Percentiles rank a stretch among this genome's conserved stretches.
These are phyloP conservation scores for Alternaria alternata DNA, from an alignment of 2,329 filamentous ascomycete species.

Conservation along the genomic window DNA sequence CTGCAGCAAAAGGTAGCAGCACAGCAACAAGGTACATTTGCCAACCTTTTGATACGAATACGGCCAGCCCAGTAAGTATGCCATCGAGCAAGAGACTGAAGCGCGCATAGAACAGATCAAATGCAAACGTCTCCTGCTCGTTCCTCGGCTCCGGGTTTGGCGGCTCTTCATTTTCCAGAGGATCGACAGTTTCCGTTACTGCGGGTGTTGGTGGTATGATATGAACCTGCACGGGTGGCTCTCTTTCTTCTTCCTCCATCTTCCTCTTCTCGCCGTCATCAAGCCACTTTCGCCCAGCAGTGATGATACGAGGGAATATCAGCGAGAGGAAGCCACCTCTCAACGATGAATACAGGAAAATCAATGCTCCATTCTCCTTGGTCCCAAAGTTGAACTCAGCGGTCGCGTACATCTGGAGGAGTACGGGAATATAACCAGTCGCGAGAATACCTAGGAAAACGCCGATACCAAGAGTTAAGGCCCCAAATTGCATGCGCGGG, in stretches of 20 bases:
- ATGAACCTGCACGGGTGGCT: constrained; percentile 31
- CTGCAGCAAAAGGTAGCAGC: constrained; percentile 72
- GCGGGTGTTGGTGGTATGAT: constrained; percentile 35
- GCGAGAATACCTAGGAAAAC: constrained; percentile 74
- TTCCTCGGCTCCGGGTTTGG: constrained; percentile 44
- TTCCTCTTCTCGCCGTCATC: constrained; percentile 30
- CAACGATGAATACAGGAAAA: constrained; percentile 56
- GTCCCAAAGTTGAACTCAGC: constrained; percentile 56
- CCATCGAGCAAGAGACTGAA: constrained; percentile 73
- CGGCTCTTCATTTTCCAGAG: constrained; percentile 61
- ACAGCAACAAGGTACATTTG: constrained; percentile 74
- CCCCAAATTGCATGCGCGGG: constrained; percentile 65
- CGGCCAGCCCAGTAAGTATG: constrained; percentile 67
- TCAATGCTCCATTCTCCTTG: constrained; percentile 56
- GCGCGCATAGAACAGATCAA: constrained; percentile 73
- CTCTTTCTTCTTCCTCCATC: constrained; percentile 13
- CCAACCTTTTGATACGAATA: constrained; percentile 69
- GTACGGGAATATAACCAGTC: constrained; percentile 70
- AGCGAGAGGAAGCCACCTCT: constrained; percentile 56
- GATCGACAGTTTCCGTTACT: constrained; percentile 56
- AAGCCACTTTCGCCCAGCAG: constrained; percentile 52
- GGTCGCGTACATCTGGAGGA: constrained; percentile 62
- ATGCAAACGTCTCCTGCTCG: constrained; percentile 62
- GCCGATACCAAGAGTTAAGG: constrained; percentile 69
- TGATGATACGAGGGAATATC: constrained; percentile 56